phyloP scores from a whole-genome alignment of 179 eudicot species.

The Patellifolia procumbens region DNA sequence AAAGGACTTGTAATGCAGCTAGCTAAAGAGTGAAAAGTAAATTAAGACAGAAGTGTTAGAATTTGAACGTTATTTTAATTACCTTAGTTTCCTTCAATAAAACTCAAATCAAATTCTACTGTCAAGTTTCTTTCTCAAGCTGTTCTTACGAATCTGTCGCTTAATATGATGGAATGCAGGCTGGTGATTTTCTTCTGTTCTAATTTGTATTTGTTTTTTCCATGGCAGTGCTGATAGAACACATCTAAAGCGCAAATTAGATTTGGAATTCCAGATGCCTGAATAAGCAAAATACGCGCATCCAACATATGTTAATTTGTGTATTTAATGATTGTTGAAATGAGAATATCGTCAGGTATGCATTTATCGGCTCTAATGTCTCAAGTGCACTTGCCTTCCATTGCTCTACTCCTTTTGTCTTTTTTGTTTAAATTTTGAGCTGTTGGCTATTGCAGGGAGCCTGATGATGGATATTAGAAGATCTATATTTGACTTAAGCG shows the following conservation, averaged over 20 bases:
- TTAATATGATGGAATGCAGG: neutral
- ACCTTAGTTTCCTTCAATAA: neutral
- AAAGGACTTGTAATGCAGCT: too few species aligned
- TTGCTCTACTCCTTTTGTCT: neutral
- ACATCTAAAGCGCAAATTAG: conserved; percentile 89
- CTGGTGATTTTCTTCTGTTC: neutral
- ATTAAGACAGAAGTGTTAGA: too few species aligned
- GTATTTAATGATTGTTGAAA: conserved; percentile 15
- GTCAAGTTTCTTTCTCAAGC: neutral
- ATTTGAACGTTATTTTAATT: too few species aligned
- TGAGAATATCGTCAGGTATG: conserved; percentile 26
- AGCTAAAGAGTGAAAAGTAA: too few species aligned
- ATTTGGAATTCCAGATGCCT: conserved; percentile 85
- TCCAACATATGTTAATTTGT: conserved; percentile 3
- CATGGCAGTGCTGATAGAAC: conserved; percentile 87
- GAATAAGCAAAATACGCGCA: conserved; percentile 46
- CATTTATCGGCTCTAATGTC: neutral
- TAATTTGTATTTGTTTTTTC: neutral
- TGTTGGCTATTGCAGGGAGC: neutral
- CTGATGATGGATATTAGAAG: neutral
- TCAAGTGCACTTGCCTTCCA: neutral
- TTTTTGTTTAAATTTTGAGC: neutral
- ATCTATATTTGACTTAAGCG: neutral
- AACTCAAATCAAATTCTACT: neutral
- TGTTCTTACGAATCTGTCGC: neutral